Percentiles rank a stretch among this genome's conserved stretches.
These are phyloP conservation scores for Quercus engelmannii DNA, from an alignment of 306 rosid species.

Conservation along the genomic window DNA sequence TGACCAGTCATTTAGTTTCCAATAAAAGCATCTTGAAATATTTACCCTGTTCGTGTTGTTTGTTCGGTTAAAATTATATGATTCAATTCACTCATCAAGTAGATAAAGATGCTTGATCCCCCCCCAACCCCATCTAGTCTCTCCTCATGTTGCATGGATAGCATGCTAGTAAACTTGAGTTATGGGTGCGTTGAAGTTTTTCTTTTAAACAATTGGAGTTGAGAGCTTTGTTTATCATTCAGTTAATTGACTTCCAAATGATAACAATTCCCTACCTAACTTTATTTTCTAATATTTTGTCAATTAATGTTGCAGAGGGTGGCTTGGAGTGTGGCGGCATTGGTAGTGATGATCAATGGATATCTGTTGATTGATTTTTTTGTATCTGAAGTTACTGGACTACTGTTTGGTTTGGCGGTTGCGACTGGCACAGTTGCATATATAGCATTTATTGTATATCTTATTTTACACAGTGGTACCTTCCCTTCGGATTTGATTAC, in stretches of 20 bases:
- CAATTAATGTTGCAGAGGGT: slow-evolving; percentile 49
- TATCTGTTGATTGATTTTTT: slow-evolving; percentile 75
- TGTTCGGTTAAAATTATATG: slow-evolving; percentile 15
- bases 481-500: slow-evolving; percentile 52
- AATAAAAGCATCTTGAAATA: not conserved
- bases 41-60: not conserved
- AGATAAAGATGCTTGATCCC: not conserved
- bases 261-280: not conserved
- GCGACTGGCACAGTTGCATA: slow-evolving; percentile 57
- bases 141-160: not conserved
- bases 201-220: not conserved
- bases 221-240: not conserved
- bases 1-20: not conserved
- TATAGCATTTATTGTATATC: slow-evolving; percentile 57
- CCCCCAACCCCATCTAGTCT: not conserved
- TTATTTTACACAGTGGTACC: slow-evolving; percentile 49
- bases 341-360: slow-evolving; percentile 76
- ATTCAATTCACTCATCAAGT: not conserved
- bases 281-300: slow-evolving; percentile 10
- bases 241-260: not conserved
- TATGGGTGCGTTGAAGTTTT: not conserved
- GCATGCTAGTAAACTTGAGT: slow-evolving; percentile 14
- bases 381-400: slow-evolving; percentile 54
- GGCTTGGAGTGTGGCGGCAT: slow-evolving; percentile 80
- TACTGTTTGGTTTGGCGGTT: slow-evolving; percentile 49